phyloP scores from a whole-genome alignment of 1,139 yeast species.

The Saccharomyces hybrid region DNA sequence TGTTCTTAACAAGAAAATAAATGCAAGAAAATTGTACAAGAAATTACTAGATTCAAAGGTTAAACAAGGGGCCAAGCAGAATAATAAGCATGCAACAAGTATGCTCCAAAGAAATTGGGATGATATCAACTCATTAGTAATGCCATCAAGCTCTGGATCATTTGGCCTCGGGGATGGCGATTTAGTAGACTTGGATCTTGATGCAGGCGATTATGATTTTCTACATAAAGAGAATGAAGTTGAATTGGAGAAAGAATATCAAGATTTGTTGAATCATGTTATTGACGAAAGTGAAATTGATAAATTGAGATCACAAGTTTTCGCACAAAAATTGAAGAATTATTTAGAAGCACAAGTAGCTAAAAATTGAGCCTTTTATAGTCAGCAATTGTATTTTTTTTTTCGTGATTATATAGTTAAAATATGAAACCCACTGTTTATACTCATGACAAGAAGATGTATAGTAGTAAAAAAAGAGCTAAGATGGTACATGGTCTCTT shows the following conservation, averaged over 20 bases:
- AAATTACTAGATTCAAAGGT: constrained; percentile 27
- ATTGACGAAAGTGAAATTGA: constrained; percentile 33
- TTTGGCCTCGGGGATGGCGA: constrained; percentile 58
- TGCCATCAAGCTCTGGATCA: constrained; percentile 40
- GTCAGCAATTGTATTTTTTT: too few species aligned
- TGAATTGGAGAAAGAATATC: constrained; percentile 22
- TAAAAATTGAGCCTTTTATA: background rate
- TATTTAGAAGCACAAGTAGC: background rate
- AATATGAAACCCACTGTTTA: too few species aligned
- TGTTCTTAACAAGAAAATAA: constrained; percentile 39
- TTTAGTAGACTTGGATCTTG: constrained; percentile 45
- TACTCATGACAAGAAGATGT: too few species aligned
- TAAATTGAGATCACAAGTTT: constrained; percentile 15
- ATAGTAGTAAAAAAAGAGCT: too few species aligned
- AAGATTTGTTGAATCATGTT: constrained; percentile 25
- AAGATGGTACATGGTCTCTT: too few species aligned
- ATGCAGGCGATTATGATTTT: constrained; percentile 6
- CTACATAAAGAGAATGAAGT: constrained; percentile 17
- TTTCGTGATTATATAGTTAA: too few species aligned
- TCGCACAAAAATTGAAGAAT: constrained; percentile 8
- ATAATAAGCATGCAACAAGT: constrained; percentile 17
- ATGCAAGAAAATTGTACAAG: constrained; percentile 36
- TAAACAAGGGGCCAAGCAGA: constrained; percentile 13
- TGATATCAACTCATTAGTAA: constrained; percentile 38
- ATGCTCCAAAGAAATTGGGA: constrained; percentile 42